Evolutionary conservation across 2,329 filamentous ascomycete genomes (phyloP), one percentile per base, ranked within the genome.

Genomic region (Colletotrichum paranaense): DNA sequence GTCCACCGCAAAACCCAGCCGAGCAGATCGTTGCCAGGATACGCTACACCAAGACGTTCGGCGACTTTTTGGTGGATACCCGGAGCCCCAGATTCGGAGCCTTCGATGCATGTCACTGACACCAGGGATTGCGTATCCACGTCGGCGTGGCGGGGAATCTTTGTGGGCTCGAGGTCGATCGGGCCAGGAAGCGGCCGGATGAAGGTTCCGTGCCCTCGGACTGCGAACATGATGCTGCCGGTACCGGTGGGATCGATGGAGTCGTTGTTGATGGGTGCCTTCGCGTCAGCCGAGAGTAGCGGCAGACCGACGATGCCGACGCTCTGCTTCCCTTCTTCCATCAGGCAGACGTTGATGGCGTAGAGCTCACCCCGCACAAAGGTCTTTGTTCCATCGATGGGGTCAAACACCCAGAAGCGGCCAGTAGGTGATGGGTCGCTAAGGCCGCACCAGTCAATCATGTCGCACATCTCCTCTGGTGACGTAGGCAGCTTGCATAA

Each of bases 1-100:
- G 85, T 85, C 88, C 88, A 91, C 14, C 89, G 85, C 9, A 88
- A 82, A 6, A 90, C 89, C 89, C 89, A 91, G 1, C 88, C 86
- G 0, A 90, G 82, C 4, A 91, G 82, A 69, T 90, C 87, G 62
- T 83, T 86, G 11, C 86, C 87, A 0, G 86, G 87, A 28, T 82
- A 87, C 0, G 79, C 55, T 1, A 86, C 79, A 26, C 80, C 82
- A 9, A 90, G 83, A 2, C 78, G 79, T 4, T 80, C 78, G 1
- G 86, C 85, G 5, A 89, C 79, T 6, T 80, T 78, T 35, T 83
- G 78, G 78, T 91, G 88, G 30, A 87, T 82, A 3, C 84, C 84
- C 9, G 84, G 82, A 3, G 88, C 81, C 0, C 86, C 86, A 0
- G 88, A 89, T 73, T 87, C 85, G 4, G 85, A 80, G 56, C 84